These are phyloP conservation scores for Pichia sp. DNA, from an alignment of 1,139 yeast species.

Conservation along the genomic window DNA sequence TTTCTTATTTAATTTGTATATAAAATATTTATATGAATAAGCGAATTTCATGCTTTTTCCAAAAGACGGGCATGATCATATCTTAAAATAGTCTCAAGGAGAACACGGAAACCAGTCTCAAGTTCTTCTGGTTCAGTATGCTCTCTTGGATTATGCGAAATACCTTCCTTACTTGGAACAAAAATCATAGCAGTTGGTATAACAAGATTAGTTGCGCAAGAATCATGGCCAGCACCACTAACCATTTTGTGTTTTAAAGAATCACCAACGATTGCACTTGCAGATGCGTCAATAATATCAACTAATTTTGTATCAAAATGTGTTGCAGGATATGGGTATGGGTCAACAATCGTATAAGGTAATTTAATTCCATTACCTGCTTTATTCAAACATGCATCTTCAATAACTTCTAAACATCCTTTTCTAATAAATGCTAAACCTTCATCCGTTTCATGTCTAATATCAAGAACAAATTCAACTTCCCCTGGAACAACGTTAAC, in stretches of 20 bases:
- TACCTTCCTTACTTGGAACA: slow-evolving; percentile 66
- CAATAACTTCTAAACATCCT: slow-evolving; percentile 35
- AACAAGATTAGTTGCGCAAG: slow-evolving; percentile 49
- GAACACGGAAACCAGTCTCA: slow-evolving; percentile 51
- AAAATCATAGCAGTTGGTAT: slow-evolving; percentile 73
- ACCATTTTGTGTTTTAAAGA: slow-evolving; percentile 41
- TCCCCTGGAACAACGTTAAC: slow-evolving; percentile 63
- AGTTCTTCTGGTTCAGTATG: slow-evolving; percentile 58
- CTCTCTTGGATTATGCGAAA: slow-evolving; percentile 64
- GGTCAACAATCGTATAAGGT: slow-evolving; percentile 40
- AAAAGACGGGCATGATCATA: slow-evolving; percentile 37
- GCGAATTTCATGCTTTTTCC: no score
- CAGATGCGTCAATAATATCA: slow-evolving; percentile 45
- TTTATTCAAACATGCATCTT: slow-evolving; percentile 29
- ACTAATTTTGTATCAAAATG: slow-evolving; percentile 48
- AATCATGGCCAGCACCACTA: slow-evolving; percentile 74
- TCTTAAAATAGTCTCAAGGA: slow-evolving; percentile 51
- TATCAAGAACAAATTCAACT: slow-evolving; percentile 52
- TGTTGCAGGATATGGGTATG: slow-evolving; percentile 53
- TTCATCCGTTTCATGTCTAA: slow-evolving; percentile 49
- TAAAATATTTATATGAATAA: no score
- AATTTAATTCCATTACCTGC: slow-evolving; percentile 36
- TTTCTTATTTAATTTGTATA: no score
- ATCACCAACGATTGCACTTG: slow-evolving; percentile 43
- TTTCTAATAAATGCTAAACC: slow-evolving; percentile 34